These are phyloP conservation scores for Pachysandra terminalis DNA, from an alignment of 164 flowering plant species.

Conservation along the genomic window DNA sequence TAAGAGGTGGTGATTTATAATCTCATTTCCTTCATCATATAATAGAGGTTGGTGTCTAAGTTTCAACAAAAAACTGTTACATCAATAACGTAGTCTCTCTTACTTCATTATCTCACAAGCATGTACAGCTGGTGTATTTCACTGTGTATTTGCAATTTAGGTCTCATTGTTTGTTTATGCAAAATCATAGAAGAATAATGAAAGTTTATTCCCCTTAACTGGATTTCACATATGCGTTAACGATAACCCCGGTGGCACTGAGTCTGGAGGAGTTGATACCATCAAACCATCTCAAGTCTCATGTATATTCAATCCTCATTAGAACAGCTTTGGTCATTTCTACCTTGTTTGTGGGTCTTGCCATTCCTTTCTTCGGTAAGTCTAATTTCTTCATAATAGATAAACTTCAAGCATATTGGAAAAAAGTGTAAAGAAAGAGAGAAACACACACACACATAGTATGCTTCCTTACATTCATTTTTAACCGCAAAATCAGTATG, in stretches of 20 bases:
- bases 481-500: too few species aligned
- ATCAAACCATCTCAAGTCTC: conserved; percentile 52
- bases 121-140: too few species aligned
- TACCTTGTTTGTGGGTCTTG: conserved; percentile 68
- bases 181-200: not conserved
- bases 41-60: too few species aligned
- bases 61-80: too few species aligned
- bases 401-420: not conserved
- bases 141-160: too few species aligned
- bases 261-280: conserved; percentile 94
- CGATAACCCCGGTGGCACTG: conserved; percentile 88
- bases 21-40: too few species aligned
- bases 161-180: too few species aligned
- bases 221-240: conserved; percentile 70
- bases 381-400: not conserved
- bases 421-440: too few species aligned
- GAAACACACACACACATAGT: too few species aligned
- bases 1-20: not conserved
- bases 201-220: conserved; percentile 38
- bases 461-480: too few species aligned
- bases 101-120: too few species aligned
- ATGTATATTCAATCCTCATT: conserved; percentile 61
- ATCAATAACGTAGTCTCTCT: too few species aligned
- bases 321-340: conserved; percentile 83
- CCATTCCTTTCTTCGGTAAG: conserved; percentile 88